Evolutionary conservation across 768 basidiomycete genomes (phyloP).

Genomic region (Naganishia kalamii): DNA sequence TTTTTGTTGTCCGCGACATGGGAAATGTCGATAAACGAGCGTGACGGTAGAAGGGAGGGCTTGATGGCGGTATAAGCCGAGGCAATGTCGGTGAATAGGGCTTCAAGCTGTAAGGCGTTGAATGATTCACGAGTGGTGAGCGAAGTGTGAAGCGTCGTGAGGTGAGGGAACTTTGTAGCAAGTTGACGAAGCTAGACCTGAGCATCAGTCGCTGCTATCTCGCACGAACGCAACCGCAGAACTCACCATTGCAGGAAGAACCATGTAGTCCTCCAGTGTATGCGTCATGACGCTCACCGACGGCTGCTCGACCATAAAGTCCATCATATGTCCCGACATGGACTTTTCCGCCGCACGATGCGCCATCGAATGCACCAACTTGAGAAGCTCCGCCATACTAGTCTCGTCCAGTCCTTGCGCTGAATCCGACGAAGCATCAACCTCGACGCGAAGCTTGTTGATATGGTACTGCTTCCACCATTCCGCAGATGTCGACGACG

Average conservation of each 20-base stretch:
- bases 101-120: neutral
- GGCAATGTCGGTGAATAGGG: neutral
- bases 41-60: neutral
- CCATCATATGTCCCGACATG: slow-evolving; percentile 8
- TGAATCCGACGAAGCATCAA: neutral
- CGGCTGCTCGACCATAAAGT: neutral
- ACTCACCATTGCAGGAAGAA: neutral
- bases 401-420: neutral
- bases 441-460: slow-evolving; percentile 13
- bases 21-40: neutral
- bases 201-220: neutral
- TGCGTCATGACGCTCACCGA: neutral
- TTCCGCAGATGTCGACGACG: neutral
- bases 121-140: neutral
- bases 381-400: neutral
- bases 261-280: neutral
- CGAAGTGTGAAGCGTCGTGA: neutral
- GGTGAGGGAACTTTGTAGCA: neutral
- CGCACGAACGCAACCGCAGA: neutral
- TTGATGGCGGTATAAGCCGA: neutral
- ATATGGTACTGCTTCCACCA: slow-evolving; percentile 10
- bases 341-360: slow-evolving; percentile 3
- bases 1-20: neutral
- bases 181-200: neutral
- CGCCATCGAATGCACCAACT: neutral